Evolutionary conservation across 2,329 filamentous ascomycete species (phyloP).

Genomic region (Colletotrichum limetticola): DNA sequence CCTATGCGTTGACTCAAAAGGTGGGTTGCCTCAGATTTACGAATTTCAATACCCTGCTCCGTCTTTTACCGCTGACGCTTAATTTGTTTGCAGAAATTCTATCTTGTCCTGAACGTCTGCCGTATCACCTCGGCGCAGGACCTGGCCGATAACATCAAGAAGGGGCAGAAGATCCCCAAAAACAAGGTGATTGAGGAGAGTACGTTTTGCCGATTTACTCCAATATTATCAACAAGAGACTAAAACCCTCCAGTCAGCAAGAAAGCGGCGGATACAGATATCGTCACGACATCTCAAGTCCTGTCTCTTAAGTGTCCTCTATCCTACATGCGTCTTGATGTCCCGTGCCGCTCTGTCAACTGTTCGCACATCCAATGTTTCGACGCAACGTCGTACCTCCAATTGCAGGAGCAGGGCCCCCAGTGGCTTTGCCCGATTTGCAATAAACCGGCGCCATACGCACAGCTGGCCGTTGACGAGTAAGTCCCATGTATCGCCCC

Average conservation of each 20-base stretch:
- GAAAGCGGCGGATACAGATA: constrained; percentile 87
- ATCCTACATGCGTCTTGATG: constrained; percentile 82
- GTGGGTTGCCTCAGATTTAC: constrained; percentile 56
- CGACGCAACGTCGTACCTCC: constrained; percentile 90
- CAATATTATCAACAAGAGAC: constrained; percentile 3
- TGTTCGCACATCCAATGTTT: constrained; percentile 97
- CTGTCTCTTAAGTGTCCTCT: constrained; percentile 94
- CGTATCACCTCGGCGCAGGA: constrained; percentile 76
- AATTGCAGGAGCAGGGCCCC: constrained; percentile 94
- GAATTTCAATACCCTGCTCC: constrained; percentile 15
- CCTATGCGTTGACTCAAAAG: constrained; percentile 92
- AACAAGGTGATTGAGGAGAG: constrained; percentile 85
- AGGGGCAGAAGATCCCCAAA: constrained; percentile 79
- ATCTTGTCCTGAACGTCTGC: constrained; percentile 80
- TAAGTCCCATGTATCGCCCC: constrained; percentile 54
- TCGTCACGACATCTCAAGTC: constrained; percentile 87
- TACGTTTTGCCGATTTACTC: constrained; percentile 55
- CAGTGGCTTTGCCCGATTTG: constrained; percentile 98
- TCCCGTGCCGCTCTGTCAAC: constrained; percentile 81
- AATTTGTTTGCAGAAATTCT: constrained; percentile 70
- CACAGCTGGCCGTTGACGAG: constrained; percentile 87
- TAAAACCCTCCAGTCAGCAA: constrained; percentile 71
- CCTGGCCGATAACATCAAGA: constrained; percentile 75
- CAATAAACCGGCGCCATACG: constrained; percentile 83
- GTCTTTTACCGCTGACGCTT: constrained; percentile 33